Conservation (phyloP, 306 rosid species). For the Gastrolobium bilobum region DNA sequence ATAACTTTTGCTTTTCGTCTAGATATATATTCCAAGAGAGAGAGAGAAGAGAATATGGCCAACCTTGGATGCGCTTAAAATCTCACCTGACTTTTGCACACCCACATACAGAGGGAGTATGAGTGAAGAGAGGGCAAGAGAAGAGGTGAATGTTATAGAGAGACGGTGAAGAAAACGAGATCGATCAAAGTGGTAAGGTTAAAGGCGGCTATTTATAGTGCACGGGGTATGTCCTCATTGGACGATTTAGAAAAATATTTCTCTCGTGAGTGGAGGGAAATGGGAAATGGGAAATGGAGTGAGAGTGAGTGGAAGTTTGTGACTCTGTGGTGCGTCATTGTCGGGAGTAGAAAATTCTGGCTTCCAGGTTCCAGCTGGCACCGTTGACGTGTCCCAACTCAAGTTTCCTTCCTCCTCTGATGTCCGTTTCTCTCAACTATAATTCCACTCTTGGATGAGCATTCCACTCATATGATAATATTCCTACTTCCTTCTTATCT, state of each 20-base stretch:
- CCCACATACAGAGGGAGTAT: conserved; percentile 20
- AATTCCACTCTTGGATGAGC: conserved; percentile 38
- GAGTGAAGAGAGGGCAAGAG: neutral
- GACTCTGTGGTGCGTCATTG: conserved; percentile 43
- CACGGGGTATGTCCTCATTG: conserved; percentile 32
- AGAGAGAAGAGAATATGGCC: conserved; percentile 35
- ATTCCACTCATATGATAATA: neutral
- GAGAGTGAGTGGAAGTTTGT: conserved; percentile 10
- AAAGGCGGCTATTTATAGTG: conserved; percentile 56
- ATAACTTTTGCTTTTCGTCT: conserved; percentile 44
- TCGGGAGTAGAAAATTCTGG: conserved; percentile 43
- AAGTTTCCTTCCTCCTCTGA: neutral
- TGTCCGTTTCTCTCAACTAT: conserved; percentile 33
- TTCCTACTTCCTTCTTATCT: conserved; percentile 13
- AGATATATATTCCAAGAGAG: conserved; percentile 39
- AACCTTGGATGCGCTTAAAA: conserved; percentile 36
- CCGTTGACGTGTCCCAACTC: conserved; percentile 46
- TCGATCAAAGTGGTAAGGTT: neutral
- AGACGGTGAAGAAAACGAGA: conserved; percentile 39
- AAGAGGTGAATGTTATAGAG: neutral
- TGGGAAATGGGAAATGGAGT: neutral
- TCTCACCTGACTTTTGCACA: conserved; percentile 40
- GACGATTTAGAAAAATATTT: conserved; percentile 18
- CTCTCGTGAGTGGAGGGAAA: conserved; percentile 4
- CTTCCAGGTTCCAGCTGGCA: conserved; percentile 48